A percentile compares a stretch with the other conserved stretches of the same genome.
Evolutionary conservation across 108 stramenopile species (phyloP).

Genomic region (Nitzschia sp.): DNA sequence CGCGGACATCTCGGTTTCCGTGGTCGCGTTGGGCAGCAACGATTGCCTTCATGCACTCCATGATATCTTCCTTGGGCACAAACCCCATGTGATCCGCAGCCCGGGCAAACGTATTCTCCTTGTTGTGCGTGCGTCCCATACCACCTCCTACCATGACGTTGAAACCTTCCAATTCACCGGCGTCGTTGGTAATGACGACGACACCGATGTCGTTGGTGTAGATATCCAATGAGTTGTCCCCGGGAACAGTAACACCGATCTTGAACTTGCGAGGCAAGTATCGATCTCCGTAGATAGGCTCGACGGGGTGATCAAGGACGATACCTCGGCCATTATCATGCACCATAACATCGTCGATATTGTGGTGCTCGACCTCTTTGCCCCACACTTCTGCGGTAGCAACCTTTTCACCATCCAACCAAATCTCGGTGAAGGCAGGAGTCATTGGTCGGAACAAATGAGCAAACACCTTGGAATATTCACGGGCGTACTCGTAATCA

Average conservation of each 20-base stretch:
- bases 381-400: constrained; percentile 91
- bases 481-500: constrained; percentile 77
- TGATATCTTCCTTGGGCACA: constrained; percentile 93
- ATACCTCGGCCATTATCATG: constrained; percentile 88
- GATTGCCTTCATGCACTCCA: constrained; percentile 92
- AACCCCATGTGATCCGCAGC: constrained; percentile 96
- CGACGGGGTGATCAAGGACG: constrained; percentile 81
- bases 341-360: constrained; percentile 75
- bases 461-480: constrained; percentile 89
- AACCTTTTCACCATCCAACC: constrained; percentile 97
- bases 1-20: constrained; percentile 96
- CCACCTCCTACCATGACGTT: constrained; percentile 98
- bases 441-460: constrained; percentile 95
- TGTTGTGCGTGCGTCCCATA: constrained; percentile 97
- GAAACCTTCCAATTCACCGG: constrained; percentile 86
- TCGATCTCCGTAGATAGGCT: constrained; percentile 95
- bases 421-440: constrained; percentile 92
- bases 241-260: constrained; percentile 96
- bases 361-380: constrained; percentile 72
- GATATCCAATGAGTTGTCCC: constrained; percentile 96
- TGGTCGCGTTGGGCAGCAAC: constrained; percentile 96
- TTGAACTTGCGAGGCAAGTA: constrained; percentile 99
- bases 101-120: constrained; percentile 96
- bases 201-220: constrained; percentile 97
- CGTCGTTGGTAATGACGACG: constrained; percentile 83